Conservation (phyloP, 2,329 filamentous ascomycete species). For the Fusarium heterosporum region DNA sequence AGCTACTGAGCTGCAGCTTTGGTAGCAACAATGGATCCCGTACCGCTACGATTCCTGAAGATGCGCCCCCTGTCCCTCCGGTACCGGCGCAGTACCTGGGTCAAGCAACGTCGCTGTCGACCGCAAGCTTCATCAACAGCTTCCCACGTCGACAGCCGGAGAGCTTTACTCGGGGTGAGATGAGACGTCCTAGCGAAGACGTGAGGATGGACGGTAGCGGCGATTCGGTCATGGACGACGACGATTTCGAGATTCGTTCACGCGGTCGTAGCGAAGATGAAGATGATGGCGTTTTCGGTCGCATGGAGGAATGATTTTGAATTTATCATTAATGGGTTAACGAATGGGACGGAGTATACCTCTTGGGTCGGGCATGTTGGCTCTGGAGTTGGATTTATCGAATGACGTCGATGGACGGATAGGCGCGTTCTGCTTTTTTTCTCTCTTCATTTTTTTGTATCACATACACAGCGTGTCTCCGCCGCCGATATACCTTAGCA, state of each 20-base stretch:
- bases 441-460: constrained; percentile 64
- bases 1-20: constrained; percentile 91
- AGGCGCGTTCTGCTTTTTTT: constrained; percentile 53
- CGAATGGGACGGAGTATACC: constrained; percentile 43
- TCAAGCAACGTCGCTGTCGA: constrained; percentile 66
- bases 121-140: constrained; percentile 72
- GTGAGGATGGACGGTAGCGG: constrained; percentile 76
- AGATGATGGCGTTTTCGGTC: constrained; percentile 94
- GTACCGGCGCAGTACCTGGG: constrained; percentile 84
- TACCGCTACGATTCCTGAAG: constrained; percentile 71
- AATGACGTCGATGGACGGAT: constrained; percentile 52
- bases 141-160: constrained; percentile 71
- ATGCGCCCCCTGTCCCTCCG: constrained; percentile 88
- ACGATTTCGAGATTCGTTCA: constrained; percentile 71
- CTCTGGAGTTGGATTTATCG: constrained; percentile 51
- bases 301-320: constrained; percentile 84
- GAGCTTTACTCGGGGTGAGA: constrained; percentile 72
- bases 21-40: constrained; percentile 78
- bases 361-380: constrained; percentile 49
- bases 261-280: constrained; percentile 83
- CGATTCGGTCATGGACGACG: constrained; percentile 73
- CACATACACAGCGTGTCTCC: constrained; percentile 64
- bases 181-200: constrained; percentile 64
- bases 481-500: constrained; percentile 70
- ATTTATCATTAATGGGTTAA: constrained; percentile 45